Evolutionary conservation across 2,329 filamentous ascomycete species (phyloP), one percentile per base, ranked within the genome.

Genomic region (Colletotrichum sp.): DNA sequence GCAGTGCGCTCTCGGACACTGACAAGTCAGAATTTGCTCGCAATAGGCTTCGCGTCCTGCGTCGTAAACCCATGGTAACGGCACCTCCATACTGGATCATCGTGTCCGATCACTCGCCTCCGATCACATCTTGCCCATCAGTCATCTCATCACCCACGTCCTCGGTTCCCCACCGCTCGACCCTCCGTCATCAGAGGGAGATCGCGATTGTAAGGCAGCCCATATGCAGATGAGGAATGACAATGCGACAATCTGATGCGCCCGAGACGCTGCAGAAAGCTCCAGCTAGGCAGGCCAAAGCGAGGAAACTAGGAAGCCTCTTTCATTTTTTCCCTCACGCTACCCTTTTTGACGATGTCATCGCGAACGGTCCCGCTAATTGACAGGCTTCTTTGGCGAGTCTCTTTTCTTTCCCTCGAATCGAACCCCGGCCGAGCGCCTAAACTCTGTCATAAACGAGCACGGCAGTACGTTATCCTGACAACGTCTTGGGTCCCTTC

Each of bases 211-310:
- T 49, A 65, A 49, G 22, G 55, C 44, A 34, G 25, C 27, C n/a
- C 57, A 30, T 55, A 73, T 73, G 73, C 73, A 73, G 57, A 71
- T 69, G 73, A 76, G 73, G 73, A 76, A 55, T 76, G 73, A 76
- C 73, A 55, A 59, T 69, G 70, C 70, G 64, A 73, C 73, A 27
- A 22, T 73, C 27, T 63, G 70, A 64, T 76, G 64, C 73, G 44
- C 64, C 27, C 64, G 64, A 30, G 59, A 32, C 73, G 73, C 73
- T 65, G 73, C 70, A 76, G 73, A 73, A 73, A 64, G 57, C 22
- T 39, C 8, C 34, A 44, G 39, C 63, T 36, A 49, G 64, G 49
- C 59, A 49, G 64, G 29, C 59, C 64, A 73, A 61, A 59, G 70
- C 64, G 71, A 69, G 70, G 59, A 69, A 65, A 49, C 64, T 69